A percentile compares a stretch with the other conserved stretches of the same genome.
phyloP scores from a whole-genome alignment of 768 basidiomycete genomes.

The Cystofilobasidium ferigula region DNA sequence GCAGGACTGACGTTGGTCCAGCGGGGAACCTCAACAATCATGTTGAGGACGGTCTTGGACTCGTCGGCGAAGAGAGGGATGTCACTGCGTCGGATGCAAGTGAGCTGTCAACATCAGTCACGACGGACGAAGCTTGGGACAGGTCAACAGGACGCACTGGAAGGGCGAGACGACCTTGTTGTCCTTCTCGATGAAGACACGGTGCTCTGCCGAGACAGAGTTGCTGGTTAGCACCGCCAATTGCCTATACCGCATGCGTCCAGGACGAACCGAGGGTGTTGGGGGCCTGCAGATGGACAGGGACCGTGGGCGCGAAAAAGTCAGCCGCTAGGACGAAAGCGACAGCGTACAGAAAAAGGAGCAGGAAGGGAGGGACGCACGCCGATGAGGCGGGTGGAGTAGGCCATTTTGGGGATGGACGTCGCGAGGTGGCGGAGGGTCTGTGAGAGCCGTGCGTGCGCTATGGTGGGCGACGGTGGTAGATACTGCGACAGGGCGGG shows the following conservation, averaged over 20 bases:
- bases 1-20: conserved; percentile 45
- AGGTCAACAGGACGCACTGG: conserved; percentile 34
- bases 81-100: conserved; percentile 64
- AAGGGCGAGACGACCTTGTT: conserved; percentile 48
- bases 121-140: not conserved
- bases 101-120: conserved; percentile 32
- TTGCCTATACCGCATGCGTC: not conserved
- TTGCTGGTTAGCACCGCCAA: not conserved
- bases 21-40: conserved; percentile 87
- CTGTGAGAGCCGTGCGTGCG: conserved; percentile 17
- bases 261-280: conserved; percentile 65
- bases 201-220: conserved; percentile 58
- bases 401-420: conserved; percentile 32
- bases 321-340: not conserved
- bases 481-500: too few relatives aligned
- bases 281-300: conserved; percentile 44
- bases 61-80: conserved; percentile 96
- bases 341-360: not conserved
- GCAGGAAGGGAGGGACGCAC: conserved; percentile 4
- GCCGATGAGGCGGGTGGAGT: conserved; percentile 65
- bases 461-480: conserved; percentile 26
- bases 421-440: conserved; percentile 22
- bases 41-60: conserved; percentile 91
- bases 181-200: conserved; percentile 85
- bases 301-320: conserved; percentile 5